Evolutionary conservation across 2,329 filamentous ascomycete genomes (phyloP), one percentile per base, ranked within the genome.

Genomic region (Trichophyton benhamiae): DNA sequence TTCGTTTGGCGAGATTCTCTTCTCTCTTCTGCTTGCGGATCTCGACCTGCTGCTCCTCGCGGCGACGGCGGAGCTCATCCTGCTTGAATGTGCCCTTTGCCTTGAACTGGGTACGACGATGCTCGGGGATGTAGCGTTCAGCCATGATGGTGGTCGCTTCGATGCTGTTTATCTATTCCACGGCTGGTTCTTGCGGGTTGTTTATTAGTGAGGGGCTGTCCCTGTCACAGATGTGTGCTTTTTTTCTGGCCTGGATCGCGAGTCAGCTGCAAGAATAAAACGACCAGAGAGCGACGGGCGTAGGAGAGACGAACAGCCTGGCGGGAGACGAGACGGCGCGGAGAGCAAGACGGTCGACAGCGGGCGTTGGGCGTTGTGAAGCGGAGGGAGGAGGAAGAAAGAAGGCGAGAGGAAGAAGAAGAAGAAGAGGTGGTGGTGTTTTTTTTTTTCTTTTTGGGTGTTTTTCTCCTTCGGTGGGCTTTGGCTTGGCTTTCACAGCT

Each of bases 81-180:
- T 92, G 92, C 85, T 96, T 96, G 83, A 99, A 97, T 72, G 90
- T 90, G 79, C 89, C 92, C 84, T 96, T 96, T 61, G 94, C 94
- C 87, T 99, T 99, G 87, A 96, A 99, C 81, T 96, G 91, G 68
- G 90, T 96, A 75, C 94, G 91, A 77, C 94, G 91, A 82, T 99
- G 94, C 82, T 99, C 94, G 76, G 94, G 94, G 73, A 99, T 99
- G 82, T 96, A 99, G 73, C 94, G 89, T 77, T 99, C 94, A 77
- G 94, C 88, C 94, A 99, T 99, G 79, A 71, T 86, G 70, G 66
- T 68, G 71, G 65, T 67, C 27, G 49, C 22, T 11, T 33, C 11
- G 49, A 25, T 71, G 33, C 33, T 13, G 33, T 38, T 38, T 38
- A 30, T 44, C 41, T 33, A 60, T 60, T 58, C 36, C 68, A 68